phyloP scores from a whole-genome alignment of 2,329 filamentous ascomycete genomes.

The Cladosporium sphaerospermum region DNA sequence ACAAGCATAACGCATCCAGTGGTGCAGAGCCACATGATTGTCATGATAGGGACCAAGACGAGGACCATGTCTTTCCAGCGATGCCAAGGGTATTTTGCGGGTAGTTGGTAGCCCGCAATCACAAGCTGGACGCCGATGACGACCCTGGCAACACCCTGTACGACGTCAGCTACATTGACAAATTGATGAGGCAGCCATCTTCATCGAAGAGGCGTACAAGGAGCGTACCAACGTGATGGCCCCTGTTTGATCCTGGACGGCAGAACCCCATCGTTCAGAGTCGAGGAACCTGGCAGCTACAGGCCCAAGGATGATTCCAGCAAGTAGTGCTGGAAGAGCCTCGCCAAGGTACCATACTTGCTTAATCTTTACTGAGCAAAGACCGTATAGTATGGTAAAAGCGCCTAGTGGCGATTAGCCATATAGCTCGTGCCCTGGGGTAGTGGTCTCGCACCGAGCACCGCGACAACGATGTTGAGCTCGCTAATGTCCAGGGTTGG shows the following conservation, averaged over 20 bases:
- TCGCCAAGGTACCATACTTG: conserved; percentile 84
- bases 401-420: conserved; percentile 42
- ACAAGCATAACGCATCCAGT: conserved; percentile 68
- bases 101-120: conserved; percentile 76
- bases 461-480: conserved; percentile 74
- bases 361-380: conserved; percentile 80
- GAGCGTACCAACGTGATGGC: conserved; percentile 56
- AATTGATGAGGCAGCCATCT: no score
- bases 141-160: conserved; percentile 64
- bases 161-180: neutral
- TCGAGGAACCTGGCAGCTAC: conserved; percentile 66
- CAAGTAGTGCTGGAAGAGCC: conserved; percentile 76
- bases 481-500: conserved; percentile 58
- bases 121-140: conserved; percentile 84
- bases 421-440: neutral
- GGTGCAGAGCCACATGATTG: conserved; percentile 72
- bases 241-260: conserved; percentile 51
- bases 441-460: conserved; percentile 45
- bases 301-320: conserved; percentile 69
- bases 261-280: conserved; percentile 62
- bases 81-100: conserved; percentile 65
- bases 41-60: conserved; percentile 75
- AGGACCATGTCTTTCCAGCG: conserved; percentile 70
- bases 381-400: conserved; percentile 75
- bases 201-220: neutral